Conservation (phyloP, 495 filamentous ascomycete species). For the Copromyces sp. region DNA sequence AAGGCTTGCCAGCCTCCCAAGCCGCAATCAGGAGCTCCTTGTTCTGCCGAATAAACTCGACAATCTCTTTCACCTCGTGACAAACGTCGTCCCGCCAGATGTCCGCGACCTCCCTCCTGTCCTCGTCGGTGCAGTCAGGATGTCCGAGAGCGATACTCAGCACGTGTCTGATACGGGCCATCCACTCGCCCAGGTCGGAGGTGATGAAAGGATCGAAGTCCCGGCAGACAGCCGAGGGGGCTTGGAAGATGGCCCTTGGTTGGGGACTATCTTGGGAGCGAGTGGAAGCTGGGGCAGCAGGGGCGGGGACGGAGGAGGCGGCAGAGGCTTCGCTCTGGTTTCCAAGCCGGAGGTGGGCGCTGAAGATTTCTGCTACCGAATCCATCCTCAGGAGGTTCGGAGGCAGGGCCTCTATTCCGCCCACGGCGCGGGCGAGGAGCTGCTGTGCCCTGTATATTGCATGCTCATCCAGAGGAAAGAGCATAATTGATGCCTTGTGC, state of each 20-base stretch:
- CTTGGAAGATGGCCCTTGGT: background rate
- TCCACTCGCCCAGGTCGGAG: background rate
- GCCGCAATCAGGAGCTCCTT: background rate
- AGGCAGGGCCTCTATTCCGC: background rate
- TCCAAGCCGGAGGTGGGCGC: background rate
- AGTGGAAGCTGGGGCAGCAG: background rate
- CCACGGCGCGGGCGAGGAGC: background rate
- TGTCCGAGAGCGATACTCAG: background rate
- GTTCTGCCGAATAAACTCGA: background rate
- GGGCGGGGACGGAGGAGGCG: background rate
- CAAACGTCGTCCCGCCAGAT: background rate
- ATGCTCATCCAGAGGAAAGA: background rate
- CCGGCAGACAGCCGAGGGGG: background rate
- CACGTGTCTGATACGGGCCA: background rate
- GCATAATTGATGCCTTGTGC: background rate
- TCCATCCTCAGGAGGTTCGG: background rate
- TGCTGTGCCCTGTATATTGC: background rate
- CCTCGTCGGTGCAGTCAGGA: background rate
- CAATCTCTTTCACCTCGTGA: background rate
- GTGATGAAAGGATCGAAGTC: background rate
- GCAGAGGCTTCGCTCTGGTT: background rate
- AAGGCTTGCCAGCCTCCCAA: background rate
- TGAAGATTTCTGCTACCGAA: background rate
- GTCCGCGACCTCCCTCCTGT: background rate
- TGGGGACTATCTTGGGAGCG: background rate